These are phyloP conservation scores for Paraconiothyrium brasiliense DNA, from an alignment of 2,329 filamentous ascomycete species.

Conservation along the genomic window DNA sequence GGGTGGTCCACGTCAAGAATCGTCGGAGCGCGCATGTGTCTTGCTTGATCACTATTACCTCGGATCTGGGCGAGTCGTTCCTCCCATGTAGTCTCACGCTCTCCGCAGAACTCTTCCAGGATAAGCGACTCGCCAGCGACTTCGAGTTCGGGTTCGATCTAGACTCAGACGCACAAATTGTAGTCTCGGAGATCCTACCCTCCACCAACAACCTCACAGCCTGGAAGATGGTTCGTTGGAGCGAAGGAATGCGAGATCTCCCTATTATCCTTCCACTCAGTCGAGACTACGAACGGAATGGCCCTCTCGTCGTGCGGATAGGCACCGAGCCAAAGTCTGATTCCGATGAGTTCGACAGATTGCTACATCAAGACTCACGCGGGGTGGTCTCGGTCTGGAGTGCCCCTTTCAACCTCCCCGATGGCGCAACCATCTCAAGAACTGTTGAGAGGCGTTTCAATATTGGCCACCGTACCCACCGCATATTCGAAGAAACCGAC, in stretches of 20 bases:
- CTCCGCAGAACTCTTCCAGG: slow-evolving; percentile 49
- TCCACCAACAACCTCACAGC: slow-evolving; percentile 43
- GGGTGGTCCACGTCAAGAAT: slow-evolving; percentile 51
- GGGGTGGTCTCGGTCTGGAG: slow-evolving; percentile 68
- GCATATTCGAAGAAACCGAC: slow-evolving; percentile 74
- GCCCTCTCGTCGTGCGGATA: slow-evolving; percentile 54
- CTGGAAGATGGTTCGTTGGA: slow-evolving; percentile 57
- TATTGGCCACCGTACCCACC: slow-evolving; percentile 49
- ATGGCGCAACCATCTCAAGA: slow-evolving; percentile 56
- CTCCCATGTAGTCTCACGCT: slow-evolving; percentile 60
- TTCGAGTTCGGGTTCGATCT: neutral
- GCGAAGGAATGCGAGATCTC: slow-evolving; percentile 54
- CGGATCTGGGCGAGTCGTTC: slow-evolving; percentile 73
- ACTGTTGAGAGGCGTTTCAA: slow-evolving; percentile 65
- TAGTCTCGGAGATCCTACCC: neutral
- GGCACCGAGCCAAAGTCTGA: slow-evolving; percentile 39
- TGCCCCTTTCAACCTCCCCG: slow-evolving; percentile 52
- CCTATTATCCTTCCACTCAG: slow-evolving; percentile 53
- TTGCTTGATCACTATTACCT: slow-evolving; percentile 69
- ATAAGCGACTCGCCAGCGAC: slow-evolving; percentile 9
- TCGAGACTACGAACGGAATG: slow-evolving; percentile 48
- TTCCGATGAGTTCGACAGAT: slow-evolving; percentile 40
- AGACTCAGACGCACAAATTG: neutral
- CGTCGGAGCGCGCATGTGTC: slow-evolving; percentile 26
- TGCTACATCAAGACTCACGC: slow-evolving; percentile 45